Percentiles rank a stretch among this genome's conserved stretches.
Conservation (phyloP, 306 rosid species). For the Cajanus cajan region DNA sequence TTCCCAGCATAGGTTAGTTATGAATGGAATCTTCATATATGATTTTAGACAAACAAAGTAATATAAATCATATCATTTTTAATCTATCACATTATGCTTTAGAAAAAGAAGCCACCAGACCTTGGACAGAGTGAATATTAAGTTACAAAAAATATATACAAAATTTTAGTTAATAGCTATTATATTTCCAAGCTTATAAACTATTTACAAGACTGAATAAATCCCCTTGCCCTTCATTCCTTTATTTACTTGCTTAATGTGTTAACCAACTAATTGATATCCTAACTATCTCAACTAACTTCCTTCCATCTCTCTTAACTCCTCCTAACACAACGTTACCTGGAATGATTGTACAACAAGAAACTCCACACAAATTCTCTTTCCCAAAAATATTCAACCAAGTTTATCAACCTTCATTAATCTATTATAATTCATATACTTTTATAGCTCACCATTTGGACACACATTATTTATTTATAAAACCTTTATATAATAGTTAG, state of each 20-base stretch:
- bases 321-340: too few species aligned
- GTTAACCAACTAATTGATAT: too few species aligned
- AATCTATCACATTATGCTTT: neutral
- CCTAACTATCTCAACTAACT: too few species aligned
- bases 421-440: too few species aligned
- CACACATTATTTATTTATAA: too few species aligned
- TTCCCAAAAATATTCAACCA: too few species aligned
- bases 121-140: neutral
- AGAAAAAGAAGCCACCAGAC: neutral
- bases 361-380: too few species aligned
- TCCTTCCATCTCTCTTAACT: too few species aligned
- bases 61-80: neutral
- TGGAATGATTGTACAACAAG: too few species aligned
- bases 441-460: too few species aligned
- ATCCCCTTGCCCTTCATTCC: neutral
- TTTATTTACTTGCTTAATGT: too few species aligned
- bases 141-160: neutral
- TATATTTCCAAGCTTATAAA: neutral
- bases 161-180: neutral
- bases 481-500: constrained; percentile 5
- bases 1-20: neutral
- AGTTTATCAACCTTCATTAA: too few species aligned
- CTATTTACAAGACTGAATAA: neutral
- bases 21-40: neutral
- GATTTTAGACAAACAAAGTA: neutral